These are phyloP conservation scores for Micromonas commoda DNA, from an alignment of 139 green algal species.

Conservation along the genomic window DNA sequence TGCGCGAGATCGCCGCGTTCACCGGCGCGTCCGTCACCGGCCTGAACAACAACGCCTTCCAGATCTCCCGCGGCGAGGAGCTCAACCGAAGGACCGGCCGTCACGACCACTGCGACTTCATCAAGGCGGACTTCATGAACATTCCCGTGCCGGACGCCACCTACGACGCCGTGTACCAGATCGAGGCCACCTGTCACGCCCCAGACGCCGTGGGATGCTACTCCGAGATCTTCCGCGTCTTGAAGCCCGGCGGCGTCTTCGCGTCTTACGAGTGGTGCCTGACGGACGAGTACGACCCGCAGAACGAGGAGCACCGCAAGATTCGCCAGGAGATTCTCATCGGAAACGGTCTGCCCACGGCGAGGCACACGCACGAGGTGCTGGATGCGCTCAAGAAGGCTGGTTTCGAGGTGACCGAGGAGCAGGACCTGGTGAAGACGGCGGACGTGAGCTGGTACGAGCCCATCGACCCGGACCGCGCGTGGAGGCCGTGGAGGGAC, in stretches of 20 bases:
- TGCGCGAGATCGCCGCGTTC: conserved; percentile 47
- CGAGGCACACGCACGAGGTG: conserved; percentile 36
- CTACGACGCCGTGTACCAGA: conserved; percentile 47
- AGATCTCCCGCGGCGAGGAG: conserved; percentile 33
- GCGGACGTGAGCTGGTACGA: conserved; percentile 58
- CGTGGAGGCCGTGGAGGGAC: conserved; percentile 25
- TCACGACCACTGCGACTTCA: conserved; percentile 37
- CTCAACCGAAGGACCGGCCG: conserved; percentile 32
- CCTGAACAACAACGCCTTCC: conserved; percentile 53
- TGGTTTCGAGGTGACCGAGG: conserved; percentile 48
- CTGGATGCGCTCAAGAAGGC: conserved; percentile 37
- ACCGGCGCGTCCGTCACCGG: conserved; percentile 44
- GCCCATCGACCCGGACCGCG: conserved; percentile 36
- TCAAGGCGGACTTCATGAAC: conserved; percentile 57
- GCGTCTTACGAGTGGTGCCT: conserved; percentile 54
- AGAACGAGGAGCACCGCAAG: conserved; percentile 34
- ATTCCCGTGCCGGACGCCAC: conserved; percentile 40
- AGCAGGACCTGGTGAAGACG: conserved; percentile 45
- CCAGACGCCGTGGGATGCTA: conserved; percentile 43
- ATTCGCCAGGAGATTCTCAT: conserved; percentile 50
- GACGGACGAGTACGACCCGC: conserved; percentile 44
- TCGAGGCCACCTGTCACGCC: conserved; percentile 53
- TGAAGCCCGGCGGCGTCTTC: conserved; percentile 48
- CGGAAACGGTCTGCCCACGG: conserved; percentile 50
- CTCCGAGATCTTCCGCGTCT: conserved; percentile 41